Conservation (phyloP, 805 yeast species). For the Yamadazyma insecticola region DNA sequence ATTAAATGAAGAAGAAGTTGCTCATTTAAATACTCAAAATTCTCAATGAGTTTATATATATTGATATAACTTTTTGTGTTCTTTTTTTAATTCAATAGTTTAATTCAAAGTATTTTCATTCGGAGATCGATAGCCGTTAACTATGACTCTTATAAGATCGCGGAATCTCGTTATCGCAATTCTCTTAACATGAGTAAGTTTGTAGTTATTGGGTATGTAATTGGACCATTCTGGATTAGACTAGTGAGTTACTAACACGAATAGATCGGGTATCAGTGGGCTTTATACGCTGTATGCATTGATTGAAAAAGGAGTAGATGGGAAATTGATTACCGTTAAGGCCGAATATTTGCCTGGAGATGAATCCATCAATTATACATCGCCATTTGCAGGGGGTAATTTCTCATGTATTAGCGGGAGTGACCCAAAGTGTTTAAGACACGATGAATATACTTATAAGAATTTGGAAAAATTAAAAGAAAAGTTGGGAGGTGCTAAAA, state of each 20-base stretch:
- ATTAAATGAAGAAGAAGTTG: constrained; percentile 11
- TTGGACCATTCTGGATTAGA: not conserved
- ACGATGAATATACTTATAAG: constrained; percentile 49
- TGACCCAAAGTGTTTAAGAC: constrained; percentile 36
- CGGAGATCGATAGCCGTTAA: too few species aligned
- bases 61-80: too few species aligned
- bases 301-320: constrained; percentile 32
- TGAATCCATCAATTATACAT: constrained; percentile 65
- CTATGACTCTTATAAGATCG: too few species aligned
- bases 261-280: constrained; percentile 63
- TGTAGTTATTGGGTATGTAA: not conserved
- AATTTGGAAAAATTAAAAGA: constrained; percentile 25
- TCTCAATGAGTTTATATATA: too few species aligned
- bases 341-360: constrained; percentile 79
- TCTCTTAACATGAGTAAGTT: too few species aligned
- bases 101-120: too few species aligned
- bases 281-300: constrained; percentile 56
- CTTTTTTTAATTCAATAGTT: too few species aligned
- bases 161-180: too few species aligned
- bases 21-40: constrained; percentile 7
- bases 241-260: not conserved
- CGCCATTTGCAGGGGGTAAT: constrained; percentile 67
- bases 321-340: constrained; percentile 46
- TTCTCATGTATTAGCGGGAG: constrained; percentile 51
- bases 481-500: constrained; percentile 16